Base-by-base conservation (phyloP, 345 rosid species). In the Laguncularia racemosa region DNA sequence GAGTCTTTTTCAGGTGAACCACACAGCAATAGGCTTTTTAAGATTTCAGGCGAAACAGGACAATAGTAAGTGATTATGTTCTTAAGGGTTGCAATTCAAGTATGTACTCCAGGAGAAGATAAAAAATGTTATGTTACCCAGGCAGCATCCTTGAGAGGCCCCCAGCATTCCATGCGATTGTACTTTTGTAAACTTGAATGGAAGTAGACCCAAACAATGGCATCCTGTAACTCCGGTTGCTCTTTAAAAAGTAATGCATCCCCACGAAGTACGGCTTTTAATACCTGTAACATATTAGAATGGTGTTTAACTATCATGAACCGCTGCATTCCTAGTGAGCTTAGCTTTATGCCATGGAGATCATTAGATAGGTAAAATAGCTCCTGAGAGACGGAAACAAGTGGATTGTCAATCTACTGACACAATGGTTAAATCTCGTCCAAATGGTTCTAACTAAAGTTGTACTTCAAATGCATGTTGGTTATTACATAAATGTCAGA, bases 121-220 rank as follows among this genome's bases (percentile, higher is more conserved):
- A 9, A 23, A 26, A 17, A 49, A 48, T 13, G 6, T 28, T 16
- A 49, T 46, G 46, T 55, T 74, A 84, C 96, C 88, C 69, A 60
- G 19, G 81, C 78, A 71, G 90, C 98, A 63, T 88, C 88, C 73
- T 74, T 79, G 48, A 91, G 80, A 18, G 88, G 79, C 33, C 96
- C 96, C 96, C 96, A 91, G 65, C 81, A 82, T 66, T 91, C 95
- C 19, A 85, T 61, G 14, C 86, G 72, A 52, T 91, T 88, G 80
- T 78, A 88, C 59, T 79, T 72, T 16, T 72, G 78, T 21, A 81
- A 73, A 60, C 85, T 75, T 16, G 96, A 91, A 61, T 91, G 98
- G 58, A 91, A 91, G 66, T 88, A 91, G 55, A 88, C 87, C 83
- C 88, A 71, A 55, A 86, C 96, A 55, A 73, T 58, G 43, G 90